Percentiles rank a stretch among this genome's conserved stretches.
phyloP scores from a whole-genome alignment of 2,329 filamentous ascomycete genomes.

The Penicillium palitans region DNA sequence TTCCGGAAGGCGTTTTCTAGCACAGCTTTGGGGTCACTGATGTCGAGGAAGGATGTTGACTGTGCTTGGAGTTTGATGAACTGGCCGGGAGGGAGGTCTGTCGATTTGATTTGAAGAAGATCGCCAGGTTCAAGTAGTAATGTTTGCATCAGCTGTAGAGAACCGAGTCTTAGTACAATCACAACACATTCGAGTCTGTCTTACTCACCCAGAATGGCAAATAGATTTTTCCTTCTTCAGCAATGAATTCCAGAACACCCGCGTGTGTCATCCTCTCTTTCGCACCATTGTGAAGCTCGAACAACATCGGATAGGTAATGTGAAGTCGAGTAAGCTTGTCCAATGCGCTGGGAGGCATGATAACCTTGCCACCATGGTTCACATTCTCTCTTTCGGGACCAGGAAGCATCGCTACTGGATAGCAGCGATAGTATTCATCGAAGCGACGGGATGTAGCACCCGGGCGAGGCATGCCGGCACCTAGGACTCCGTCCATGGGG shows the following conservation, averaged over 20 bases:
- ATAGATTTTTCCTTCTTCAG: constrained; percentile 95
- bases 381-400: constrained; percentile 84
- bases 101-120: constrained; percentile 91
- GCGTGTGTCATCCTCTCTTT: constrained; percentile 81
- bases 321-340: constrained; percentile 96
- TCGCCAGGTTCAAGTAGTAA: constrained; percentile 87
- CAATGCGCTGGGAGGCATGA: constrained; percentile 91
- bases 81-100: constrained; percentile 82
- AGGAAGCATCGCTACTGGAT: constrained; percentile 90
- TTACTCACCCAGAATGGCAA: constrained; percentile 82
- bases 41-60: constrained; percentile 89
- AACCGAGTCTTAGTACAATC: constrained; percentile 4
- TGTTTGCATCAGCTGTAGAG: constrained; percentile 81
- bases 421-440: constrained; percentile 98
- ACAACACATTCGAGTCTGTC: constrained; percentile 3
- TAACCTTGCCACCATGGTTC: constrained; percentile 96
- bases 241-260: constrained; percentile 95
- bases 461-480: constrained; percentile 54
- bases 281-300: constrained; percentile 90
- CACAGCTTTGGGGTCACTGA: constrained; percentile 94
- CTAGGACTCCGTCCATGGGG: constrained; percentile 54
- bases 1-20: constrained; percentile 95
- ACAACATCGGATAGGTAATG: constrained; percentile 95
- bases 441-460: constrained; percentile 68
- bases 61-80: constrained; percentile 98